Evolutionary conservation across 352 stramenopile species (phyloP), one percentile per base, ranked within the genome.

Genomic region (Globisporangium spiculum): DNA sequence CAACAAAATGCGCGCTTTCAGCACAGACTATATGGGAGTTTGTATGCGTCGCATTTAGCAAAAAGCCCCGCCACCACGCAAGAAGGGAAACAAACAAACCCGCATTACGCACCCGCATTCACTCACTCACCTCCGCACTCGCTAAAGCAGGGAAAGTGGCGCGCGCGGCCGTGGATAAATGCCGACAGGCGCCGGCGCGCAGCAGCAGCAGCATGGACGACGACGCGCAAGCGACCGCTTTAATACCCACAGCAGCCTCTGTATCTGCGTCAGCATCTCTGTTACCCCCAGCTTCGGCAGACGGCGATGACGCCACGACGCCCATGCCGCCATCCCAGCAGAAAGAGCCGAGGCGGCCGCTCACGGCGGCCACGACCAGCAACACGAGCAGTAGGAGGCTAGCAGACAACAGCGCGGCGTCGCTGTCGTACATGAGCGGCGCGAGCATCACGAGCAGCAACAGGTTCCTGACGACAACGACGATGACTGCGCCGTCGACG

Each of bases 361-460:
- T 44, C 58, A 48, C 53, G 24, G 27, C 18, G 18, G 41, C 54
- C 38, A 12, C 64, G 41, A 59, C 32, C 56, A 58, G 46, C 46
- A 44, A 32, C 2, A 55, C 34, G 27, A 30, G 27, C 34, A 38
- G 41, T 44, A 48, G 62, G 34, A 67, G 54, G 24, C 18, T 68
- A 20, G 54, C 60, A 18, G 58, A 62, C 58, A 55, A 48, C 41
- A 48, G 41, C 16, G 41, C 54, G 41, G 41, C 54, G 41, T 34
- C 64, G 64, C 9, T 69, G 1, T 63, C 66, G 63, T 69, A 69
- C 30, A 52, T 69, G 26, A 59, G 41, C 27, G 41, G 58, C 32
- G 54, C 58, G 34, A 66, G 58, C 26, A 59, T 63, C 26, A 61
- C 48, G 24, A 66, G 57, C 46, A 66, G 46, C 22, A 71, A 52